These are phyloP conservation scores for Citropsis articulata DNA, from an alignment of 345 rosid species.

Conservation along the genomic window DNA sequence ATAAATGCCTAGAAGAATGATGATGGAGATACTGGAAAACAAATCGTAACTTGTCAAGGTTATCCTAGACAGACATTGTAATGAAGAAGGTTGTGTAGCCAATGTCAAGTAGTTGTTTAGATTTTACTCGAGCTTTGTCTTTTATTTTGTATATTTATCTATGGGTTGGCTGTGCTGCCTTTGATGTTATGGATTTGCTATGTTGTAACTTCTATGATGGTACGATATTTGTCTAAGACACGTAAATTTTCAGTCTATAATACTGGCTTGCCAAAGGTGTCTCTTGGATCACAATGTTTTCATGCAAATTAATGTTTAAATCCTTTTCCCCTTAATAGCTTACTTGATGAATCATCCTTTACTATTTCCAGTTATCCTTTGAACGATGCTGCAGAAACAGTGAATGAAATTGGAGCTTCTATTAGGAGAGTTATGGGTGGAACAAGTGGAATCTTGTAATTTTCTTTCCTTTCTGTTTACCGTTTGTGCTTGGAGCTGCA, in stretches of 20 bases:
- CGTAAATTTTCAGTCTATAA: neutral
- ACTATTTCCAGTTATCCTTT: constrained; percentile 78
- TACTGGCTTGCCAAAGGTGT: neutral
- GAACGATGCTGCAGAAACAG: constrained; percentile 87
- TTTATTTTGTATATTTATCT: neutral
- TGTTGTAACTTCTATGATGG: neutral
- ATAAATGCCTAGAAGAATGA: neutral
- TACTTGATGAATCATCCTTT: constrained; percentile 10
- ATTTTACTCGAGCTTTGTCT: neutral
- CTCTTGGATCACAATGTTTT: neutral
- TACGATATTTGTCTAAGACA: neutral
- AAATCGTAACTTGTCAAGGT: neutral
- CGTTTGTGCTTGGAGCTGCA: constrained; percentile 14
- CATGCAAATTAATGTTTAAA: neutral
- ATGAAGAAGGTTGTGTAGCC: neutral
- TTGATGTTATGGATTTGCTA: neutral
- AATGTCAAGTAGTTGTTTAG: neutral
- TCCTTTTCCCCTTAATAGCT: neutral
- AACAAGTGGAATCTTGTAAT: constrained; percentile 90
- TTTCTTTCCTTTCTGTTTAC: constrained; percentile 9
- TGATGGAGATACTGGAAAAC: neutral
- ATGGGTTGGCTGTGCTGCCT: neutral
- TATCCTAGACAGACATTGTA: neutral
- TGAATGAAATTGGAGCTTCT: constrained; percentile 82
- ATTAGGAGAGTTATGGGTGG: constrained; percentile 93